Evolutionary conservation across 768 basidiomycete species (phyloP).

Genomic region (Pleurotus salmoneostramineus): DNA sequence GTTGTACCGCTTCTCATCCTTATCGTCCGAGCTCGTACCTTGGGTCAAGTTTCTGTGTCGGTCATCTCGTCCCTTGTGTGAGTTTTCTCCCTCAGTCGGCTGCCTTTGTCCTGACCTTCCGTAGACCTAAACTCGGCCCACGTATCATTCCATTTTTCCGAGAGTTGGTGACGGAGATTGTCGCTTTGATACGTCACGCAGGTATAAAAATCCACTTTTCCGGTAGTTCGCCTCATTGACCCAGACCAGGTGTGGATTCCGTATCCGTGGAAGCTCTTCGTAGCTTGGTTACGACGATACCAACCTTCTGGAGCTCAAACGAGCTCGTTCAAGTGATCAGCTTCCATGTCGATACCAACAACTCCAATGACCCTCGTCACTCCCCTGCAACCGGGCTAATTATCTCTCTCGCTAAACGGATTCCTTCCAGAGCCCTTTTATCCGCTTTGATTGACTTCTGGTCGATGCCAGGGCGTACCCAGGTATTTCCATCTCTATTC

Average conservation of each 20-base stretch:
- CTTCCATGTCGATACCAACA: conserved; percentile 48
- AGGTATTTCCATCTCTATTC: conserved; percentile 28
- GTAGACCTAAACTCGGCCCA: conserved; percentile 75
- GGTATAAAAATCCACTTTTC: conserved; percentile 20
- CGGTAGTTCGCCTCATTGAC: background rate
- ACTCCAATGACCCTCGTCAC: conserved; percentile 25
- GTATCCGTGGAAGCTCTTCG: conserved; percentile 50
- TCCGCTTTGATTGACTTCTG: conserved; percentile 61
- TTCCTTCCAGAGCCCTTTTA: conserved; percentile 63
- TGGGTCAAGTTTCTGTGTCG: conserved; percentile 40
- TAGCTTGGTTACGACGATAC: conserved; percentile 68
- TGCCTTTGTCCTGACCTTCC: background rate
- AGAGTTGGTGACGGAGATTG: conserved; percentile 58
- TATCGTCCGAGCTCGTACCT: conserved; percentile 35
- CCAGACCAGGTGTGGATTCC: conserved; percentile 23
- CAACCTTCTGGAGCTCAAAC: conserved; percentile 71
- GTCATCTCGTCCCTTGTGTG: conserved; percentile 63
- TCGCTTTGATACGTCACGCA: conserved; percentile 39
- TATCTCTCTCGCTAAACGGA: conserved; percentile 66
- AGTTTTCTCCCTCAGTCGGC: conserved; percentile 20
- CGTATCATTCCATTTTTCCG: conserved; percentile 85
- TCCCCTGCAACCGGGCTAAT: conserved; percentile 40
- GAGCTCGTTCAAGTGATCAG: conserved; percentile 56
- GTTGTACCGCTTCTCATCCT: conserved; percentile 57
- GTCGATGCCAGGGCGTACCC: conserved; percentile 30